These are phyloP conservation scores for Dictyostelium capitatum DNA, from an alignment of 78 protist genomes.

Conservation along the genomic window DNA sequence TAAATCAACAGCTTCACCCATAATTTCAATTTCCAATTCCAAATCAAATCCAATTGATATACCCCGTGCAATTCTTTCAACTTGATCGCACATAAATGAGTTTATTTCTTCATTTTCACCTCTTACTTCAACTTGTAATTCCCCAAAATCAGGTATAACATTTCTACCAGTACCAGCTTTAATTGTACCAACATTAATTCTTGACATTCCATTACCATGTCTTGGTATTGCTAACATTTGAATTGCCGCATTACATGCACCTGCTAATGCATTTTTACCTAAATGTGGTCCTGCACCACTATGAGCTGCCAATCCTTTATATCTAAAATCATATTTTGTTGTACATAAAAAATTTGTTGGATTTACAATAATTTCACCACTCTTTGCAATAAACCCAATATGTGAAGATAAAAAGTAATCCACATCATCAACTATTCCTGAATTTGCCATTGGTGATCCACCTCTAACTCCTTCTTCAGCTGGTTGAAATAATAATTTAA, in stretches of 20 bases:
- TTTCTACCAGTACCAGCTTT: constrained; percentile 22
- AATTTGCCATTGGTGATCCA: constrained; percentile 12
- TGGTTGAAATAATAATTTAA: constrained; percentile 49
- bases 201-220: constrained; percentile 45
- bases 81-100: constrained; percentile 17
- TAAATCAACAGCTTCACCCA: constrained; percentile 50
- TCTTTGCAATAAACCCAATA: constrained; percentile 45
- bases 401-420: constrained; percentile 15
- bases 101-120: constrained; percentile 50
- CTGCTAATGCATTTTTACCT: constrained; percentile 31
- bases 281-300: constrained; percentile 36
- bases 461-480: constrained; percentile 55
- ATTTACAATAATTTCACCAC: constrained; percentile 20
- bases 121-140: constrained; percentile 32
- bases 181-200: constrained; percentile 39
- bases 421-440: constrained; percentile 32
- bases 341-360: constrained; percentile 33
- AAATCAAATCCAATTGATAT: not conserved
- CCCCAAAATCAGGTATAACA: constrained; percentile 14
- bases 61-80: constrained; percentile 34
- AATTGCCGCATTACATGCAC: constrained; percentile 33
- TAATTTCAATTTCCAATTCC: constrained; percentile 11
- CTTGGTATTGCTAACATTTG: constrained; percentile 30
- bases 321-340: constrained; percentile 43
- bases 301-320: constrained; percentile 16